Evolutionary conservation across 2,329 filamentous ascomycete species (phyloP), one percentile per base, ranked within the genome.

Genomic region (Penicillium sp.): DNA sequence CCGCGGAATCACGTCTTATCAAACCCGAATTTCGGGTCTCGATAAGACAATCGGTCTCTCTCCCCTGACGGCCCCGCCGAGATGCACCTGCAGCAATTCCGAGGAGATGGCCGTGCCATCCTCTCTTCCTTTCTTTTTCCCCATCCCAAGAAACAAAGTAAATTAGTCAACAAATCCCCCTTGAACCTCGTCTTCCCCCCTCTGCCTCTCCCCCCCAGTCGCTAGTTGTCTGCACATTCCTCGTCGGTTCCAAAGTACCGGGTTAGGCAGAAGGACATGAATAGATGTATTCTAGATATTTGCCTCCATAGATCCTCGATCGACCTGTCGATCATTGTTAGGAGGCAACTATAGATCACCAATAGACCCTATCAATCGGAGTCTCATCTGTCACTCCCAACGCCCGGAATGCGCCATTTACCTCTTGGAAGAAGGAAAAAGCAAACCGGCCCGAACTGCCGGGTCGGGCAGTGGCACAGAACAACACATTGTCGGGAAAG

Each of bases 51-150:
- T 40, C 28, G 28, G 17, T 28, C 45, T 15, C 24, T 49, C 9
- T 19, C 49, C 49, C 49, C 49, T 54, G 51, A 13, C 51, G 51
- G 22, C 22, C 33, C 50, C 22, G 50, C 28, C 30, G 50, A 53
- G 28, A 28, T 26, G 51, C n/a, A 28, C 37, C 37, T 54, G 33
- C 51, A 38, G 51, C 51, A 40, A 26, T 54, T 54, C 51, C 51
- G 51, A 54, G 51, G 51, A 54, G 51, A 54, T 54, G 51, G 33
- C 40, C 51, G 51, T 51, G 49, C 49, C 10, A 54, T 53, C 22
- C 7, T 45, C 22, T 30, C 42, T 12, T 44, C 49, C 15, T 62
- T 50, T 12, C 53, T 62, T 45, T 44, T 62, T 24, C 49, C 24
- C 24, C 8, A 15, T 54, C 12, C 50, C 22, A 17, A 24, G 50